These are phyloP conservation scores for Paratrimastix pyriformis DNA, from an alignment of 78 protist species.

Conservation along the genomic window DNA sequence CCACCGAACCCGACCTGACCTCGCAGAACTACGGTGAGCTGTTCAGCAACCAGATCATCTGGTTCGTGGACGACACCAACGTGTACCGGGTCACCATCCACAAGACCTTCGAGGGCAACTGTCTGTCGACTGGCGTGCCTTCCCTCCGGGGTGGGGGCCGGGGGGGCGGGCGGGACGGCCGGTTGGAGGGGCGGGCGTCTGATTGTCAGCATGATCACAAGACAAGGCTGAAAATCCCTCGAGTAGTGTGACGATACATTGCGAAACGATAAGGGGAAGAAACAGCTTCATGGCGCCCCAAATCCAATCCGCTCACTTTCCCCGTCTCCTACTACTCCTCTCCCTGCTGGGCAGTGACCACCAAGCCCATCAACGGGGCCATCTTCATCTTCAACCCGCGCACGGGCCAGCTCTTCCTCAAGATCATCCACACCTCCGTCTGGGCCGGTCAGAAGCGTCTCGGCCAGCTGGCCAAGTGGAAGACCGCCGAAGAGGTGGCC, in stretches of 20 bases:
- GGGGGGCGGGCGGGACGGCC: too few species aligned
- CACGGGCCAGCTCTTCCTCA: slow-evolving; percentile 96
- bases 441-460: slow-evolving; percentile 99
- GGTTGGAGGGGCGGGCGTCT: too few species aligned
- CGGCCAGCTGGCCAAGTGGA: slow-evolving; percentile 93
- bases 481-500: slow-evolving; percentile 93
- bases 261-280: too few species aligned
- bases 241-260: too few species aligned
- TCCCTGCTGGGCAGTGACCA: too few species aligned
- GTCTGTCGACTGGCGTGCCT: too few species aligned
- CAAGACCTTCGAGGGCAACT: slow-evolving; percentile 88
- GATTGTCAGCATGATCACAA: too few species aligned
- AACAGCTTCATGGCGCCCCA: too few species aligned
- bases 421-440: slow-evolving; percentile 94
- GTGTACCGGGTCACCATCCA: slow-evolving; percentile 98
- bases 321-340: too few species aligned
- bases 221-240: too few species aligned
- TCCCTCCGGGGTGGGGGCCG: too few species aligned
- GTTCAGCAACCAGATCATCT: slow-evolving; percentile 88
- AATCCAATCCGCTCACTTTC: too few species aligned
- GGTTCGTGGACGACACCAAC: slow-evolving; percentile 99
- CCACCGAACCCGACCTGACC: slow-evolving; percentile 59
- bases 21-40: slow-evolving; percentile 93
- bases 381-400: slow-evolving; percentile 98
- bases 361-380: slow-evolving; percentile 99